Conservation (phyloP, 2,329 filamentous ascomycete genomes). For the Penicillium brasilianum region DNA sequence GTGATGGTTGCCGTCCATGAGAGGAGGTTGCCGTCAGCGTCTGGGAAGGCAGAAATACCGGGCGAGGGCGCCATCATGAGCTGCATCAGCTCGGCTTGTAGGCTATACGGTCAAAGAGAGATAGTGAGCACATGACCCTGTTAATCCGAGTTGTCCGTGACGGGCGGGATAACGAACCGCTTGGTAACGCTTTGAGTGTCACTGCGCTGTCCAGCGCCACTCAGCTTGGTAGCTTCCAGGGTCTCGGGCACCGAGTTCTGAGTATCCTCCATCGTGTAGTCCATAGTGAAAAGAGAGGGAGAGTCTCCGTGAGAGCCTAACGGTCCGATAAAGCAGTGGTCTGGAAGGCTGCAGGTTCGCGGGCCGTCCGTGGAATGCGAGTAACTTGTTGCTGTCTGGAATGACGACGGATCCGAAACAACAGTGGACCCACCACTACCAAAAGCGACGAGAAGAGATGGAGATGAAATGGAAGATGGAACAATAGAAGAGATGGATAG, state of each 20-base stretch:
- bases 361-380: conserved; percentile 28
- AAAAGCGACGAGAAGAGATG: conserved; percentile 24
- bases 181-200: conserved; percentile 79
- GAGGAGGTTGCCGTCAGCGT: conserved; percentile 85
- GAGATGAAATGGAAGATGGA: conserved; percentile 3
- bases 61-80: conserved; percentile 95
- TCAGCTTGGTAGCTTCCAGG: conserved; percentile 66
- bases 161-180: conserved; percentile 58
- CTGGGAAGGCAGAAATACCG: conserved; percentile 93
- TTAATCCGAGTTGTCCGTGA: not conserved
- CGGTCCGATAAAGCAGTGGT: conserved; percentile 12
- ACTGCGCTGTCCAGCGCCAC: conserved; percentile 58
- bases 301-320: conserved; percentile 2
- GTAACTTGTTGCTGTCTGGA: conserved; percentile 39
- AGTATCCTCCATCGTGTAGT: conserved; percentile 63
- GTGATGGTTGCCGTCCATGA: conserved; percentile 93
- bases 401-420: conserved; percentile 41
- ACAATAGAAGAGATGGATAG: conserved; percentile 6
- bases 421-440: conserved; percentile 28
- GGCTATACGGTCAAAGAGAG: conserved; percentile 55
- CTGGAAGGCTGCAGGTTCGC: conserved; percentile 22
- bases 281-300: conserved; percentile 47
- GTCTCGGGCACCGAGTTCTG: conserved; percentile 72
- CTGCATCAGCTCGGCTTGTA: conserved; percentile 97
- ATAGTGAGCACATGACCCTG: conserved; percentile 4